phyloP scores from a whole-genome alignment of 495 filamentous ascomycete genomes.

The Penicillium angulare region DNA sequence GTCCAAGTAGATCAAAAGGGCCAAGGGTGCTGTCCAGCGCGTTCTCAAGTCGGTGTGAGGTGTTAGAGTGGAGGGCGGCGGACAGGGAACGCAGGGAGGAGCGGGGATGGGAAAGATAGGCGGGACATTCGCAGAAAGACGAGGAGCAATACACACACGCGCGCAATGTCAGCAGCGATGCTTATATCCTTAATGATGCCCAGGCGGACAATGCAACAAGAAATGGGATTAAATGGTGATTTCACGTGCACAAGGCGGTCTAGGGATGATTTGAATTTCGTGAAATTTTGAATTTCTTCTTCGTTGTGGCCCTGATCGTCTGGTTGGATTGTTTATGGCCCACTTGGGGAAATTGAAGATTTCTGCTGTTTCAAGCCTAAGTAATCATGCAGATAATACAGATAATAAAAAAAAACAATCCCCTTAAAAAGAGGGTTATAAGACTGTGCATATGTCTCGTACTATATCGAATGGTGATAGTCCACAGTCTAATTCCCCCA shows the following conservation, averaged over 20 bases:
- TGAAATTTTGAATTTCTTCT: neutral
- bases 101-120: constrained; percentile 3
- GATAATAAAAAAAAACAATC: no score
- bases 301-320: constrained; percentile 1
- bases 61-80: constrained; percentile 1
- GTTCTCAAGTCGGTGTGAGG: constrained; percentile 5
- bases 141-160: constrained; percentile 2
- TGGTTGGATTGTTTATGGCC: neutral
- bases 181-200: neutral
- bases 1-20: neutral
- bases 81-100: neutral
- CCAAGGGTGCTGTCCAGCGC: neutral
- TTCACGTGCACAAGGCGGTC: constrained; percentile 35
- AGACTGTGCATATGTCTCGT: no score
- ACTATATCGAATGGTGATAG: no score
- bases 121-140: constrained; percentile 17
- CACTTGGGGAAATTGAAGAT: no score
- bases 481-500: neutral
- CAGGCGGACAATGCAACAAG: constrained; percentile 2
- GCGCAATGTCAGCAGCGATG: constrained; percentile 6
- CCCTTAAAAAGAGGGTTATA: no score
- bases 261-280: neutral
- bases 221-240: constrained; percentile 10
- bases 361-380: no score
- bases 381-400: no score